Base-by-base conservation (phyloP, 139 green algal species). In the Chlamydomonas asymmetrica region DNA sequence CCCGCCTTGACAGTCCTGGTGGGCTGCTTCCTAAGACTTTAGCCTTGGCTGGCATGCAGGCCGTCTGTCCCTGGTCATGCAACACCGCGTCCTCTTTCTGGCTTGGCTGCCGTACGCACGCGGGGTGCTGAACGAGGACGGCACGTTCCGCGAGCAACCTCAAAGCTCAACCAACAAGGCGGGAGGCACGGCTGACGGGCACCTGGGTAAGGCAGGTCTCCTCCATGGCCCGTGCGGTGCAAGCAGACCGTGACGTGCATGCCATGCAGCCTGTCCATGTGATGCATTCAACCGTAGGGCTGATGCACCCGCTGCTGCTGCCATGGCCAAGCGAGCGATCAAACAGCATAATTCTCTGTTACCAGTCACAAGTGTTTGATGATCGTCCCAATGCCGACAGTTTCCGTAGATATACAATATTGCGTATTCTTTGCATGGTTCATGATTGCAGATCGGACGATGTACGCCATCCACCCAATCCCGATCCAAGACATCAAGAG, bases 381-480 rank as follows among this genome's bases (percentile, higher is more conserved):
- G n/a, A n/a, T n/a, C n/a, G 45, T 18, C 45, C 45, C 18, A 20
- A 22, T 9, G 57, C 9, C 20, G n/a, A 25, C 57, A 64, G 57
- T 9, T 37, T 20, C 20, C 9, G 13, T 20, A 22, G 13, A 20
- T 10, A 8, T 8, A 22, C 57, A 64, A 25, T 25, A 10, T 39
- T 8, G 57, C 57, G 32, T 32, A 9, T 32, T 32, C 20, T 13
- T 64, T 32, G n/a, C n/a, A n/a, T n/a, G n/a, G n/a, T n/a, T n/a
- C n/a, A n/a, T 32, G 27, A 68, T 29, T 63, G 77, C 82, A 86
- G 87, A 89, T 61, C 74, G 80, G 18, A 84, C 73, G 5, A 63
- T 89, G 63, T 96, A 95, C 62, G 87, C 89, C 18, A 84, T 96
- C 16, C 87, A 92, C 59, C 90, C 92, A 34, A 87, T 94, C n/a